Percentiles rank a stretch among this genome's conserved stretches.
Evolutionary conservation across 495 filamentous ascomycete species (phyloP).

Genomic region (Tuber indicum): DNA sequence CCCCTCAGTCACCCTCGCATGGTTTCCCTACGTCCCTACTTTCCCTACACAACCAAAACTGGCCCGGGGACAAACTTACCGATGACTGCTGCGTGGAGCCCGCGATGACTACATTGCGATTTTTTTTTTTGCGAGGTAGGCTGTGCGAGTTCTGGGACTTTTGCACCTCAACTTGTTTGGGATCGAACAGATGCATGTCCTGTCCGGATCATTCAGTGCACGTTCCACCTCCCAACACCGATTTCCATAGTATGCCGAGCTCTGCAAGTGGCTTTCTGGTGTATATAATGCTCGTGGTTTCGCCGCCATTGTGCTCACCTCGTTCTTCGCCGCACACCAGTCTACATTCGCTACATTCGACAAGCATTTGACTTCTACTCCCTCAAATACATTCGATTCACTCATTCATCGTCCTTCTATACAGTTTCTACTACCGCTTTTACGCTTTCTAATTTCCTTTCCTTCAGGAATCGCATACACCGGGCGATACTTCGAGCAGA

Average conservation of each 20-base stretch:
- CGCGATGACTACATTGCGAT: slow-evolving; percentile 24
- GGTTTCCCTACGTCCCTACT: background rate
- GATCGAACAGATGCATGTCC: background rate
- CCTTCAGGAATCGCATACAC: background rate
- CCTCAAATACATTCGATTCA: slow-evolving; percentile 11
- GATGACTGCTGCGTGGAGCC: slow-evolving; percentile 37
- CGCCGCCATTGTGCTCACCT: slow-evolving; percentile 15
- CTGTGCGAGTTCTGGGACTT: slow-evolving; percentile 25
- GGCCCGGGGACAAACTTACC: slow-evolving; percentile 18
- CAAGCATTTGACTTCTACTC: slow-evolving; percentile 5
- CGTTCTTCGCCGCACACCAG: slow-evolving; percentile 12
- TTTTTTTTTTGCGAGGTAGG: slow-evolving; percentile 21
- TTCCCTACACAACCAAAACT: slow-evolving; percentile 8
- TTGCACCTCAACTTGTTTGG: slow-evolving; percentile 1
- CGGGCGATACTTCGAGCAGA: background rate
- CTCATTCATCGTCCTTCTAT: background rate
- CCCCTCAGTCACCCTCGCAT: background rate
- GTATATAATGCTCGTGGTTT: slow-evolving; percentile 29
- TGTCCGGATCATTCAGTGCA: slow-evolving; percentile 30
- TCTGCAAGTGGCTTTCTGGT: background rate
- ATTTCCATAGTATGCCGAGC: background rate
- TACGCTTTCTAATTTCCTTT: background rate
- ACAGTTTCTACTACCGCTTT: background rate
- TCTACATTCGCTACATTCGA: slow-evolving; percentile 11
- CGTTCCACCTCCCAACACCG: slow-evolving; percentile 15